Percentiles rank a stretch among this genome's conserved stretches.
Conservation (phyloP, 163 green algal genomes). For the Chlorella variabilis region DNA sequence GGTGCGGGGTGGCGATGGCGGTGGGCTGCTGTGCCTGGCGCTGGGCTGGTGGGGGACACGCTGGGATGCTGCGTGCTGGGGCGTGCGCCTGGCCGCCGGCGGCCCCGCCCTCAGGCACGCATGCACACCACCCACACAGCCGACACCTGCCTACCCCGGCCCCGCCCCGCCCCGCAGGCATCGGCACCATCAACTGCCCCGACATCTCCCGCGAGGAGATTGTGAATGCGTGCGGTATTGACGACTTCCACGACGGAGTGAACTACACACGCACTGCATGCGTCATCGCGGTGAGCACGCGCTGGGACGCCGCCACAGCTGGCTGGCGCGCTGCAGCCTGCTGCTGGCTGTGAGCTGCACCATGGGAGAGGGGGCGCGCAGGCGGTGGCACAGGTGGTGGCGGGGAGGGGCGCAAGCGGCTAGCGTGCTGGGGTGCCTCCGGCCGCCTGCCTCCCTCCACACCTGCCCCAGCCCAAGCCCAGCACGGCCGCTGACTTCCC, state of each 20-base stretch:
- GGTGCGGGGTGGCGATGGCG: neutral
- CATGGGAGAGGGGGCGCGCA: no score
- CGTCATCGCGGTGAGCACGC: slow-evolving; percentile 81
- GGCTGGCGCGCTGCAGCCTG: no score
- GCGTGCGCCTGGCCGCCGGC: neutral
- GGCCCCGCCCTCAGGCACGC: no score
- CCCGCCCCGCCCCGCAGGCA: slow-evolving; percentile 36
- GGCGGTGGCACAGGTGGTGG: no score
- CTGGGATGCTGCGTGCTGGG: neutral
- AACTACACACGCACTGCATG: slow-evolving; percentile 97
- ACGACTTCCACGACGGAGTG: slow-evolving; percentile 94
- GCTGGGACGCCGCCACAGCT: no score
- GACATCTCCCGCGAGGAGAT: slow-evolving; percentile 92
- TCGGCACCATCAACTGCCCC: slow-evolving; percentile 81
- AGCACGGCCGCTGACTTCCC: no score
- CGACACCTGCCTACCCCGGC: neutral
- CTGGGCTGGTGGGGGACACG: neutral
- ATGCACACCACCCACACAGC: neutral
- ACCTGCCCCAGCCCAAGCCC: no score
- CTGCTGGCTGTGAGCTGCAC: no score
- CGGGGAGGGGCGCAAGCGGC: no score
- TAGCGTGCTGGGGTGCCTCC: no score
- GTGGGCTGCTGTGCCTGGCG: neutral
- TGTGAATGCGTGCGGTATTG: slow-evolving; percentile 96
- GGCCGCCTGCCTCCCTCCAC: no score